Evolutionary conservation across 2,329 filamentous ascomycete species (phyloP), one percentile per base, ranked within the genome.

Genomic region (Corinectria fuckeliana): DNA sequence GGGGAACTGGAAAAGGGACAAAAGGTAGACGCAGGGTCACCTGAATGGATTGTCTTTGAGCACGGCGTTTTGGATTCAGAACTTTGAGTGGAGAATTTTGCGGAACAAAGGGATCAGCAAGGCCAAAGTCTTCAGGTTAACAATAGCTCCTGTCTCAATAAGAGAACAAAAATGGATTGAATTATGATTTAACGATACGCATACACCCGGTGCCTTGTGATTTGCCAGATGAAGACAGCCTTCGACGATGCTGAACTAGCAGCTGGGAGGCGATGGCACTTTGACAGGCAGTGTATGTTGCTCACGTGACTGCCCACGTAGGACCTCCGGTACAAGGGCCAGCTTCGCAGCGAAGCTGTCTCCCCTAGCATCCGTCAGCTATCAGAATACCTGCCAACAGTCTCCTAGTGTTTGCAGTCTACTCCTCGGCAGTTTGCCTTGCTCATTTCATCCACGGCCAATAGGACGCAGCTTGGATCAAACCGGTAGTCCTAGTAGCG

Each of bases 381-480:
- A n/a, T 36, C 11, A 23, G 14, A 38, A 34, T 36, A 34, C 30
- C 38, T 10, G n/a, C 13, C n/a, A n/a, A n/a, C n/a, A n/a, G n/a
- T n/a, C 9, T 42, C 7, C 14, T 6, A 20, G n/a, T 20, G 32
- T 38, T 39, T n/a, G 34, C 23, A 28, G 34, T 20, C 25, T n/a
- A 48, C 42, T 56, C n/a, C 10, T 30, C 21, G 54, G 55, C 50
- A 48, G 45, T 9, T 53, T 47, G 25, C 36, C 47, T 56, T 49
- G 42, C 59, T 60, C 60, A 69, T 68, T 64, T 69, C 56, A 50
- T 47, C 18, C 52, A 21, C 38, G 57, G 32, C 65, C 65, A 69
- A 70, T 70, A 28, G 50, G 60, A 39, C 25, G 38, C 45, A 9
- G 30, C 26, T 26, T 50, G 32, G 25, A 41, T 58, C 58, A 61